These are phyloP conservation scores for Dothistroma septosporum DNA, from an alignment of 2,329 filamentous ascomycete species.

Conservation along the genomic window DNA sequence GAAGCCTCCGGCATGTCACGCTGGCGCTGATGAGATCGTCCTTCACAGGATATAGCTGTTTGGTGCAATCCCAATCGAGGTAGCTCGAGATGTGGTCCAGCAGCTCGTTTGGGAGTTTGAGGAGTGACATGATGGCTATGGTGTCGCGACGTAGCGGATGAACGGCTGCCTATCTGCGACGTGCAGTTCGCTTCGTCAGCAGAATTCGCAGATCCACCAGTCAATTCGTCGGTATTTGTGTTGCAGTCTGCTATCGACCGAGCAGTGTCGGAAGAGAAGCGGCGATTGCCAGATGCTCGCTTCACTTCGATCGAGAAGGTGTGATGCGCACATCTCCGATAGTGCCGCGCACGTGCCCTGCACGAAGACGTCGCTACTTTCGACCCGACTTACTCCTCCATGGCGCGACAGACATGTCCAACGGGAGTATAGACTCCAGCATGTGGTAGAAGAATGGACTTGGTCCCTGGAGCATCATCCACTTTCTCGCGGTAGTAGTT, in stretches of 20 bases:
- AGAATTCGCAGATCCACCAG: background rate
- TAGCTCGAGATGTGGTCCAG: constrained; percentile 20
- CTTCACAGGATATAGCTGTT: constrained; percentile 11
- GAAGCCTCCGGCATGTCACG: constrained; percentile 17
- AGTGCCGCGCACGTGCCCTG: background rate
- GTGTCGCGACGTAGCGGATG: background rate
- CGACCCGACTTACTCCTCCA: too few relatives aligned
- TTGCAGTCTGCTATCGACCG: background rate
- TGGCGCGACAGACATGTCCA: too few relatives aligned
- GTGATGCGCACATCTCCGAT: background rate
- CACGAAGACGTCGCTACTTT: background rate
- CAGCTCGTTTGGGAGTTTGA: constrained; percentile 20
- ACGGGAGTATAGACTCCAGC: background rate
- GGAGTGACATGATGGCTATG: constrained; percentile 8
- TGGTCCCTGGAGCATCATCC: background rate
- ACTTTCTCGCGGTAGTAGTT: background rate
- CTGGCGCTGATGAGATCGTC: constrained; percentile 13
- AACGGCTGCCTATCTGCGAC: background rate
- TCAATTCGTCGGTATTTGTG: background rate
- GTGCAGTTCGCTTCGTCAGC: background rate
- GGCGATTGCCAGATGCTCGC: background rate
- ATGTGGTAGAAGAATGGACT: background rate
- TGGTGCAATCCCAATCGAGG: constrained; percentile 21
- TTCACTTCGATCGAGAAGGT: background rate
- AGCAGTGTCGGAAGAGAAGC: background rate